Evolutionary conservation across 78 protist genomes (phyloP).

Genomic region (Cavenderia fasciculata): DNA sequence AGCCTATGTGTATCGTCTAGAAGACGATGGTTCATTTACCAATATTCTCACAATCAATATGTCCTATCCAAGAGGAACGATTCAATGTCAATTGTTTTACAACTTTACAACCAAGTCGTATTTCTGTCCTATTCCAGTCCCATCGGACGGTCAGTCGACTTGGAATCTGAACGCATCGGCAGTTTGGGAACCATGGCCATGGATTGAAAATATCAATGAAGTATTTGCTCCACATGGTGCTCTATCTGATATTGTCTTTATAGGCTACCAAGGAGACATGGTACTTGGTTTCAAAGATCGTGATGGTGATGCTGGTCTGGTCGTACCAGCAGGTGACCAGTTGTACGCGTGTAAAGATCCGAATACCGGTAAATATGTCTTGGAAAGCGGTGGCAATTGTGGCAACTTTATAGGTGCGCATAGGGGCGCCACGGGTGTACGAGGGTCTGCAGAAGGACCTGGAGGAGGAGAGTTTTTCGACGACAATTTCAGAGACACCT

Average conservation of each 20-base stretch:
- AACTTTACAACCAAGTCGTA: too few species aligned
- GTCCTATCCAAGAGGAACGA: constrained; percentile 7
- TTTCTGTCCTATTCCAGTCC: constrained; percentile 1
- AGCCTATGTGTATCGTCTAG: neutral
- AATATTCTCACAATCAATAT: neutral
- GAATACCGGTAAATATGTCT: neutral
- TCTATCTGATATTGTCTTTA: constrained; percentile 21
- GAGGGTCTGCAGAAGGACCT: constrained; percentile 19
- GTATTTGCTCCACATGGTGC: constrained; percentile 9
- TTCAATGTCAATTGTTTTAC: constrained; percentile 14
- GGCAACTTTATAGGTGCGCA: neutral
- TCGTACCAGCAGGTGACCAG: constrained; percentile 30
- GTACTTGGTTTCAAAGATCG: constrained; percentile 15
- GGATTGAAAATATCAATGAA: neutral
- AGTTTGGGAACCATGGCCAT: neutral
- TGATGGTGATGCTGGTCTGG: neutral
- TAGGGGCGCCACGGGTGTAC: neutral
- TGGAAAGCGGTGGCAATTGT: constrained; percentile 24
- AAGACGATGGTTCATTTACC: neutral
- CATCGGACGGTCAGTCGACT: neutral
- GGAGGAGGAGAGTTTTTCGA: constrained; percentile 51
- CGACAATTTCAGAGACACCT: neutral
- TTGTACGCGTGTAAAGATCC: constrained; percentile 44
- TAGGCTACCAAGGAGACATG: constrained; percentile 49
- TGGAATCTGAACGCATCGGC: neutral